Evolutionary conservation across 805 yeast species (phyloP), one percentile per base, ranked within the genome.

Genomic region (Candida krabiensis): DNA sequence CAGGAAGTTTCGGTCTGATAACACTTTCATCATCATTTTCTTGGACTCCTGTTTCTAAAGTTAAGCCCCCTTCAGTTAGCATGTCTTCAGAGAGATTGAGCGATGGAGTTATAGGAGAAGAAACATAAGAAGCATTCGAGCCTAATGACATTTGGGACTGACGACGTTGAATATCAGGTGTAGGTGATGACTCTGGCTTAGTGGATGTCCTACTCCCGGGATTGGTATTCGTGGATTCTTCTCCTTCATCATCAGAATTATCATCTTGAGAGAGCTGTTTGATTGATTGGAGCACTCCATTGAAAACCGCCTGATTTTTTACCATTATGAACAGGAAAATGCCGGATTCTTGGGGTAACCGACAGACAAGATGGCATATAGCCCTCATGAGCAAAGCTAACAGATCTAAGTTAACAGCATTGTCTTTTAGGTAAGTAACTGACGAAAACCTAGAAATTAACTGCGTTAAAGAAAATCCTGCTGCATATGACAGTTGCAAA

Each of bases 361-460:
- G 69, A n/a, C 73, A 55, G 3, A 76, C 61, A 4, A 79, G 69
- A 17, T 74, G 75, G 33, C 80, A 68, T 3, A 82, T 56, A 1
- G 84, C 64, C 36, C 85, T 66, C 4, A 83, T 45, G n/a, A 84
- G 28, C 9, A 84, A 56, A 0, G 89, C 81, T 19, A 84, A 54
- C 26, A 75, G 53, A 45, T 82, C 87, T 6, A 77, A 54, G 48
- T 82, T 74, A 38, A 65, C 49, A 9, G 69, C 52, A 33, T 61
- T 60, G n/a, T 61, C 71, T 4, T 57, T 44, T 22, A 77, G 46
- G 38, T 68, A 68, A 2, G 44, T 42, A 25, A 56, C 46, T 2
- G 64, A 44, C 0, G 78, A 65, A 36, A 71, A 66, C 31, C 60
- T 67, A 4, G 49, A 42, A 3, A 76, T 44, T 26, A 75, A 46